Conservation (phyloP, 345 rosid species). For the Cardiospermum halicacabum region DNA sequence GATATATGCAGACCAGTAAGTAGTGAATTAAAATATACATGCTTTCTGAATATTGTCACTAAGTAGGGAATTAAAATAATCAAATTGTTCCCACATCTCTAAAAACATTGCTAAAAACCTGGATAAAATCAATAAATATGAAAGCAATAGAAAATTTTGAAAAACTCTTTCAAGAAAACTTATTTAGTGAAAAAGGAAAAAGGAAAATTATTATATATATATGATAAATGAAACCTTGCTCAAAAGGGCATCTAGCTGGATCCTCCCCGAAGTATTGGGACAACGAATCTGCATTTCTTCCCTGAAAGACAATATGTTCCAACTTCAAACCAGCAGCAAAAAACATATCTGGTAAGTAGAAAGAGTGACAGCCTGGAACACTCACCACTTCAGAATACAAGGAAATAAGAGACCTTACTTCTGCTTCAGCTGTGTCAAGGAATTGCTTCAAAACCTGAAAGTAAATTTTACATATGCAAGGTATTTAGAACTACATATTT, state of each 20-base stretch:
- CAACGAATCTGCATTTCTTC: slow-evolving; percentile 92
- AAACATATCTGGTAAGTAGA: not conserved
- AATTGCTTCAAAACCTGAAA: slow-evolving; percentile 71
- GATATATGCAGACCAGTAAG: not conserved
- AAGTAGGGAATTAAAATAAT: not conserved
- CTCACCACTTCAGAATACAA: slow-evolving; percentile 91
- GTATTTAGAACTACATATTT: not conserved
- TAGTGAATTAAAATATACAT: too few species aligned
- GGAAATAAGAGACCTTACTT: slow-evolving; percentile 68
- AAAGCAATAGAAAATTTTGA: not conserved
- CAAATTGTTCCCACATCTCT: not conserved
- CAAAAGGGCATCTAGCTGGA: slow-evolving; percentile 96
- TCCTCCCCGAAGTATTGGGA: slow-evolving; percentile 97
- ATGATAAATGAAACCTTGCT: slow-evolving; percentile 77
- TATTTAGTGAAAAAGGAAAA: not conserved
- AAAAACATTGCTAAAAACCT: not conserved
- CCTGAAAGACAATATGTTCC: slow-evolving; percentile 45
- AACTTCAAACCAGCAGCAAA: slow-evolving; percentile 12
- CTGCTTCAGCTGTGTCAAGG: slow-evolving; percentile 88
- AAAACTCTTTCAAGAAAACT: slow-evolving; percentile 1
- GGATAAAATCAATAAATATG: not conserved
- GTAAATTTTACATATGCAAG: not conserved
- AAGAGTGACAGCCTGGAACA: slow-evolving; percentile 11
- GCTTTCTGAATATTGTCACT: not conserved
- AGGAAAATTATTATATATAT: too few species aligned